Evolutionary conservation across 257 asterid genomes (phyloP), one percentile per base, ranked within the genome.

Genomic region (Solanum sitiens): DNA sequence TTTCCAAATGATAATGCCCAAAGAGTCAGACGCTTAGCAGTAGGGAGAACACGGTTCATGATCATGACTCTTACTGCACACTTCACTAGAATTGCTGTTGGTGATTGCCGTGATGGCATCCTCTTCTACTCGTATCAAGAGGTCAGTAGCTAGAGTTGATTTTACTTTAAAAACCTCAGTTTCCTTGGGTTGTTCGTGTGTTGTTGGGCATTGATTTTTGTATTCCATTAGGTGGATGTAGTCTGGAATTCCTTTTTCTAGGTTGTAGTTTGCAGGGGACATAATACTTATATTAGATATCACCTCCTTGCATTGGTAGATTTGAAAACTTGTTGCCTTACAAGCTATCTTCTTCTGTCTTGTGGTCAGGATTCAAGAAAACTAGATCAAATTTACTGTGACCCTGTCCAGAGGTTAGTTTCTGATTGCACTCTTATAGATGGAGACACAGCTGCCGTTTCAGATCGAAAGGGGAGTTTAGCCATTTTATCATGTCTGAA

Each of bases 101-200:
- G 99, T 84, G 99, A 97, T 91, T 95, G 99, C 89, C 98, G 99
- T 40, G 99, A 97, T 89, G 99, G 99, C 56, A 88, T 97, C 89
- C 98, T 97, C 73, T 97, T 95, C 92, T 97, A 93, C 90, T 89
- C 94, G 9, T 97, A 93, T 91, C 98, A 90, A 82, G 99, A 97
- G 96, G 99, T 95, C 86, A 86, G 98, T 89, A 82, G 87, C 85
- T 73, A 32, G 25, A 47, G 82, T 87, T 71, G 65, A 79, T 90
- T 75, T 59, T 65, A 72, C 88, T 13, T 23, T 8, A 18, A 35
- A 76, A 65, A 25, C 63, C 25, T 72, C 27, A 12, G 33, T 23
- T 59, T 4, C 27, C 56, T 33, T 67, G 77, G 65, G 84, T 77
- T 14, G 3, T 77, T 44, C 12, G n/a, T 79, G 67, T 27, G 53